These are phyloP conservation scores for Apiospora malaysiana DNA, from an alignment of 2,329 filamentous ascomycete species.

Conservation along the genomic window DNA sequence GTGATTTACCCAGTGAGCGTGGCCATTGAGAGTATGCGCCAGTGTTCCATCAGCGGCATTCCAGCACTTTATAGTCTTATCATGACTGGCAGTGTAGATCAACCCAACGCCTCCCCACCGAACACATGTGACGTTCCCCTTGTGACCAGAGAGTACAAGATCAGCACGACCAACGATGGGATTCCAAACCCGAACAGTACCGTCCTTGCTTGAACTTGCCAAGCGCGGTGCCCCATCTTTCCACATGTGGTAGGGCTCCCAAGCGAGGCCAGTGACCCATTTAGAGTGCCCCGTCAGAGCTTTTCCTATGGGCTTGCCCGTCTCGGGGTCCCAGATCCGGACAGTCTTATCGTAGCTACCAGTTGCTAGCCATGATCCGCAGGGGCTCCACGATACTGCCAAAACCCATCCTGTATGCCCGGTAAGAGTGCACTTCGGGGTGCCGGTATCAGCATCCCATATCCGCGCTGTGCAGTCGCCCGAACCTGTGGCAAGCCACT, in stretches of 20 bases:
- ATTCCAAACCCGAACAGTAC: conserved; percentile 86
- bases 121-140: conserved; percentile 86
- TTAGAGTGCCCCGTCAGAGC: conserved; percentile 85
- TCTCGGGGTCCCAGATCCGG: conserved; percentile 86
- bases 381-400: conserved; percentile 85
- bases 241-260: conserved; percentile 93
- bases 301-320: conserved; percentile 74
- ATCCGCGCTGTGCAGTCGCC: conserved; percentile 91
- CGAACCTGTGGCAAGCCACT: conserved; percentile 82
- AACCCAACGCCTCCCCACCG: conserved; percentile 90
- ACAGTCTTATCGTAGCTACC: conserved; percentile 93
- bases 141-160: conserved; percentile 85
- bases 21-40: conserved; percentile 77
- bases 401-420: conserved; percentile 92
- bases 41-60: conserved; percentile 79
- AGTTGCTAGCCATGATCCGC: conserved; percentile 81
- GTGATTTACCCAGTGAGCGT: conserved; percentile 96
- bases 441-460: conserved; percentile 95
- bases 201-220: conserved; percentile 88
- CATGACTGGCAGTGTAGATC: conserved; percentile 85
- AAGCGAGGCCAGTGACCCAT: conserved; percentile 85
- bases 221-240: conserved; percentile 75
- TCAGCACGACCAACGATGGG: conserved; percentile 80
- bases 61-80: conserved; percentile 94
- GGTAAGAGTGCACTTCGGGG: conserved; percentile 82